Evolutionary conservation across 768 basidiomycete species (phyloP).

Genomic region (Favolaschia claudopus): DNA sequence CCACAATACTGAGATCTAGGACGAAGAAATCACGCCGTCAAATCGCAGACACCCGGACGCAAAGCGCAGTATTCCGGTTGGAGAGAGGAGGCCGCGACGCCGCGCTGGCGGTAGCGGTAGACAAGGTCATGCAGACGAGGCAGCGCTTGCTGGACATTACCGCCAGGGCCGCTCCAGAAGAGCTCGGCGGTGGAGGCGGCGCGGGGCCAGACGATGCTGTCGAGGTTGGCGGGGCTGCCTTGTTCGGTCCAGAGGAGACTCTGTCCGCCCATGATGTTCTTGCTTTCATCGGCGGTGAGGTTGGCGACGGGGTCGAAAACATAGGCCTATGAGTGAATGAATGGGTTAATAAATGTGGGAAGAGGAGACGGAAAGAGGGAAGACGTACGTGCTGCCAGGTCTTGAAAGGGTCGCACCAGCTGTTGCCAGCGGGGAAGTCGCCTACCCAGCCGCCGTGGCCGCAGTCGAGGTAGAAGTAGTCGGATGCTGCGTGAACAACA

Average conservation of each 20-base stretch:
- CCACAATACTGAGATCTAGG: too few species aligned
- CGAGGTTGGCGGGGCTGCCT: constrained; percentile 52
- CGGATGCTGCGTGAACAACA: constrained; percentile 55
- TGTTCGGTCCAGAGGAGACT: constrained; percentile 65
- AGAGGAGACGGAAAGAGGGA: background rate
- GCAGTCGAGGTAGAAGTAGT: constrained; percentile 67
- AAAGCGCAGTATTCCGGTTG: constrained; percentile 68
- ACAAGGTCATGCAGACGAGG: constrained; percentile 58
- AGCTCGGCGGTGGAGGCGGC: constrained; percentile 60
- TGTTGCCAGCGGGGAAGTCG: constrained; percentile 40
- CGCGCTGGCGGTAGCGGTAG: constrained; percentile 57
- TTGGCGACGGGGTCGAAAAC: constrained; percentile 59
- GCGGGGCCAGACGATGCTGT: constrained; percentile 59
- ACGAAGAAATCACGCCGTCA: constrained; percentile 22
- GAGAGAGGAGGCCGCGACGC: constrained; percentile 54
- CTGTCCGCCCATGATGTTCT: constrained; percentile 25
- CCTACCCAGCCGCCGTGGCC: constrained; percentile 59
- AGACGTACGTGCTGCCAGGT: constrained; percentile 54
- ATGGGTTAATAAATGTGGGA: background rate
- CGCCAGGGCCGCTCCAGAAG: constrained; percentile 57
- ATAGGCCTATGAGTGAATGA: constrained; percentile 42
- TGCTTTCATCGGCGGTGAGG: constrained; percentile 43
- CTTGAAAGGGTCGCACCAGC: constrained; percentile 62
- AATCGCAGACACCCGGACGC: constrained; percentile 53
- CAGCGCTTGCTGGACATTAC: constrained; percentile 22